A percentile compares a stretch with the other conserved stretches of the same genome.
phyloP scores from a whole-genome alignment of 2,329 filamentous ascomycete species.

The Zalaria sp. region DNA sequence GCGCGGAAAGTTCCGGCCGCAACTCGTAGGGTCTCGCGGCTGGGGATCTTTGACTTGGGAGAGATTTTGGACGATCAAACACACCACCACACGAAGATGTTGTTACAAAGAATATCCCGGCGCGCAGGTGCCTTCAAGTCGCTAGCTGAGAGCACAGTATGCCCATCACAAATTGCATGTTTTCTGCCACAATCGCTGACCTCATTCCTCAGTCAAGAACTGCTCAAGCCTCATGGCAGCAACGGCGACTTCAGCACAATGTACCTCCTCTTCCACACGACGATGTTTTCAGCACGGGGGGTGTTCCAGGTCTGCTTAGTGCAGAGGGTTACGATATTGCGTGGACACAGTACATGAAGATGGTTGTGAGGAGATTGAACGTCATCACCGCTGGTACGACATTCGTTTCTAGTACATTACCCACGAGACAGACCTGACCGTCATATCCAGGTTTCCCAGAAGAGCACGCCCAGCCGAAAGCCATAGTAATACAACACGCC shows the following conservation, averaged over 20 bases:
- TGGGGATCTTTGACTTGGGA: neutral
- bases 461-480: conserved; percentile 47
- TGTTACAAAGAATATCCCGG: conserved; percentile 3
- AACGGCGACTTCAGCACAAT: conserved; percentile 1
- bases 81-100: neutral
- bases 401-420: neutral
- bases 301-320: conserved; percentile 46
- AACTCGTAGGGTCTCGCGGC: neutral
- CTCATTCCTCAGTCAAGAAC: conserved; percentile 2
- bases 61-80: neutral
- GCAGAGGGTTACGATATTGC: conserved; percentile 56
- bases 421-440: neutral
- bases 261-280: conserved; percentile 4
- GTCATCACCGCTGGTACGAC: conserved; percentile 52
- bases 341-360: conserved; percentile 69
- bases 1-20: too few relatives aligned
- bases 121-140: conserved; percentile 2
- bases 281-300: conserved; percentile 2
- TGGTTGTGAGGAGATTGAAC: conserved; percentile 66
- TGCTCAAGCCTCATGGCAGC: conserved; percentile 1
- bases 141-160: neutral
- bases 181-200: neutral
- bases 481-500: conserved; percentile 60
- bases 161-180: neutral
- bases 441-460: conserved; percentile 43